These are phyloP conservation scores for Rhodotorula sp. DNA, from an alignment of 1,284 basidiomycete genomes.

Conservation along the genomic window DNA sequence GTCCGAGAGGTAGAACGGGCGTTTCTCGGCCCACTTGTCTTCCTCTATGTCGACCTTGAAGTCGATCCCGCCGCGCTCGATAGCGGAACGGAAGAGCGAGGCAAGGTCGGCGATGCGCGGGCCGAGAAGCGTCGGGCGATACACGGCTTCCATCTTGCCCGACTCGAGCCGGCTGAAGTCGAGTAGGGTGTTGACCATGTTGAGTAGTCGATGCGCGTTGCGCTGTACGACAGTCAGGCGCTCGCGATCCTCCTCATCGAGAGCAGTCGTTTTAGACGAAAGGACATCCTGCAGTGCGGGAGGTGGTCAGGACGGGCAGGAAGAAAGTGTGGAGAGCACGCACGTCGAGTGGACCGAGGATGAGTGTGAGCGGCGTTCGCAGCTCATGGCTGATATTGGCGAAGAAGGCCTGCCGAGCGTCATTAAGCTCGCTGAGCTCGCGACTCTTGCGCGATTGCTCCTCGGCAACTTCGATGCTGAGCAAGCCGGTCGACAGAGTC, in stretches of 20 bases:
- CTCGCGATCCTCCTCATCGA: constrained; percentile 47
- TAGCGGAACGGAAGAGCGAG: constrained; percentile 49
- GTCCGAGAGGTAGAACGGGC: constrained; percentile 49
- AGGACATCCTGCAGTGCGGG: constrained; percentile 25
- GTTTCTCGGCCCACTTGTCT: constrained; percentile 33
- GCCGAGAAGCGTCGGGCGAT: constrained; percentile 49
- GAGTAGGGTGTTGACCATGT: constrained; percentile 40
- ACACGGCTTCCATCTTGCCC: constrained; percentile 49
- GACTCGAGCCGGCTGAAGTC: constrained; percentile 43
- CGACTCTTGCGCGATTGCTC: constrained; percentile 50
- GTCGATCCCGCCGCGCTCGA: constrained; percentile 48
- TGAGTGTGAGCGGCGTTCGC: constrained; percentile 52
- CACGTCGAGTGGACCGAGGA: constrained; percentile 43
- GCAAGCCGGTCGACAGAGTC: constrained; percentile 29
- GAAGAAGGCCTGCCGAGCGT: constrained; percentile 48
- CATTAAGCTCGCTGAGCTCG: constrained; percentile 52
- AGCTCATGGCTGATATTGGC: constrained; percentile 15
- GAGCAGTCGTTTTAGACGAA: constrained; percentile 34
- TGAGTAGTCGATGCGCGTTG: constrained; percentile 21
- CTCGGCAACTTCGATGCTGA: constrained; percentile 48
- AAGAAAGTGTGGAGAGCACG: no score
- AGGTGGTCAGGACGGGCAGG: no score
- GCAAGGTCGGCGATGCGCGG: constrained; percentile 52
- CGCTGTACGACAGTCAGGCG: constrained; percentile 40
- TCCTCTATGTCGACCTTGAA: constrained; percentile 51